phyloP scores from a whole-genome alignment of 2,329 filamentous ascomycete genomes.

The Colletotrichum trifolii region DNA sequence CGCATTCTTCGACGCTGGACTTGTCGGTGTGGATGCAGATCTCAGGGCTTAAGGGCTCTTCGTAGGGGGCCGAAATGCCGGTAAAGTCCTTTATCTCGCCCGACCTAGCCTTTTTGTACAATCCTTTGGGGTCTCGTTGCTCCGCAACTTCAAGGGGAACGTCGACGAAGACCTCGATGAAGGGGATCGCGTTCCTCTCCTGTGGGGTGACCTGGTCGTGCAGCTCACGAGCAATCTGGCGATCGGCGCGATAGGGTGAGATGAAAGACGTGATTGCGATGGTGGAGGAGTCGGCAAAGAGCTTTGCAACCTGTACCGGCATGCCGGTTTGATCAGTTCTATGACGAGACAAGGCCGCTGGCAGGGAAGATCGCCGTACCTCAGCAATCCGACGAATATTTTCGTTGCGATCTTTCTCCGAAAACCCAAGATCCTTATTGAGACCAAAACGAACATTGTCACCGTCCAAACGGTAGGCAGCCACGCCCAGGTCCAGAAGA shows the following conservation, averaged over 20 bases:
- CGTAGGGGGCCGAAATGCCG: constrained; percentile 93
- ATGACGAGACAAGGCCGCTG: background rate
- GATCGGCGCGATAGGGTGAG: constrained; percentile 90
- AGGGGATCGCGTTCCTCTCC: constrained; percentile 78
- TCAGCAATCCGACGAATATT: constrained; percentile 98
- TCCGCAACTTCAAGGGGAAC: constrained; percentile 92
- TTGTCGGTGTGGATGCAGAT: constrained; percentile 87
- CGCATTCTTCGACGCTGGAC: constrained; percentile 87
- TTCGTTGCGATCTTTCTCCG: constrained; percentile 92
- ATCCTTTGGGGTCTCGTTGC: constrained; percentile 94
- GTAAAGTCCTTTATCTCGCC: constrained; percentile 98
- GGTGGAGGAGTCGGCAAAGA: constrained; percentile 91
- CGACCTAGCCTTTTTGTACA: constrained; percentile 96
- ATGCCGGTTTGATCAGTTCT: constrained; percentile 1
- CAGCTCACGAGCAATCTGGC: constrained; percentile 82
- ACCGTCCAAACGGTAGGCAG: constrained; percentile 93
- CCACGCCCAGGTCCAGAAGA: constrained; percentile 84
- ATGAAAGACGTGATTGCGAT: constrained; percentile 97
- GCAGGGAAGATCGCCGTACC: constrained; percentile 49
- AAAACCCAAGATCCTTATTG: constrained; percentile 97
- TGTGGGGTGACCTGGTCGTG: constrained; percentile 71
- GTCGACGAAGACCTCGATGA: constrained; percentile 95
- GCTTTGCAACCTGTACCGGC: constrained; percentile 79
- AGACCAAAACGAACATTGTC: constrained; percentile 98
- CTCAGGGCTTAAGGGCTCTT: constrained; percentile 87